Percentiles rank a stretch among this genome's conserved stretches.
Evolutionary conservation across 257 asterid genomes (phyloP).

Genomic region (Nicotiana otophora): DNA sequence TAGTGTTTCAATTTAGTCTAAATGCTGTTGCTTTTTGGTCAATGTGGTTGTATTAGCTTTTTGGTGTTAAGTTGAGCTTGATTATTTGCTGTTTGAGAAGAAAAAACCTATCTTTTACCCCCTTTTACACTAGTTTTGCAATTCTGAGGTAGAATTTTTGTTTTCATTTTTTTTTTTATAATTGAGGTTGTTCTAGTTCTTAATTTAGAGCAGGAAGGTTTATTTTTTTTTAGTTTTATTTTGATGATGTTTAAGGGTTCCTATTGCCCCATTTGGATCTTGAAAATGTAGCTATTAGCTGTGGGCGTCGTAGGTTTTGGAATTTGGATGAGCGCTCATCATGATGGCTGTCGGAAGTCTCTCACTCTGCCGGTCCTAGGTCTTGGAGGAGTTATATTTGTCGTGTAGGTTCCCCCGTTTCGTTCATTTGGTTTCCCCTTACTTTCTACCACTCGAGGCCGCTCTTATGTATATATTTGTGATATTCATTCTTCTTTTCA

Average conservation of each 20-base stretch:
- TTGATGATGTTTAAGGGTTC: not conserved
- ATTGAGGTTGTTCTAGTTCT: not conserved
- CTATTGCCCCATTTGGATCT: not conserved
- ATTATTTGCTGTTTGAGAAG: not conserved
- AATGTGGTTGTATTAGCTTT: not conserved
- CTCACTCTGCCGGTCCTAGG: slow-evolving; percentile 75
- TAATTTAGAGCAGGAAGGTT: not conserved
- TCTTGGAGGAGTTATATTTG: slow-evolving; percentile 69
- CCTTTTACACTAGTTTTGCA: not conserved
- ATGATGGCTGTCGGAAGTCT: slow-evolving; percentile 74
- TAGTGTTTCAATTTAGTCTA: not conserved
- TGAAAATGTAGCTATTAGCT: slow-evolving; percentile 52
- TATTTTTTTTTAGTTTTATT: not conserved
- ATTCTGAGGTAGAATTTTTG: not conserved
- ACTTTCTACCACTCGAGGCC: not conserved
- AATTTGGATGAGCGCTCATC: slow-evolving; percentile 81
- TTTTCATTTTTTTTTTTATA: not conserved
- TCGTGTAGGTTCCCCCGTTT: slow-evolving; percentile 44
- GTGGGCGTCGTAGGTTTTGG: slow-evolving; percentile 73
- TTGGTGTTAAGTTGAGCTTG: not conserved
- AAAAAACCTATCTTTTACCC: not conserved
- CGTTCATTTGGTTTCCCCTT: not conserved
- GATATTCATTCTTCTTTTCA: not conserved
- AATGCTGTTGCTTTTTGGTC: not conserved
- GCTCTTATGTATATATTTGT: not conserved